A percentile compares a stretch with the other conserved stretches of the same genome.
phyloP scores from a whole-genome alignment of 1,284 basidiomycete genomes.

The Heterobasidion occidentale region DNA sequence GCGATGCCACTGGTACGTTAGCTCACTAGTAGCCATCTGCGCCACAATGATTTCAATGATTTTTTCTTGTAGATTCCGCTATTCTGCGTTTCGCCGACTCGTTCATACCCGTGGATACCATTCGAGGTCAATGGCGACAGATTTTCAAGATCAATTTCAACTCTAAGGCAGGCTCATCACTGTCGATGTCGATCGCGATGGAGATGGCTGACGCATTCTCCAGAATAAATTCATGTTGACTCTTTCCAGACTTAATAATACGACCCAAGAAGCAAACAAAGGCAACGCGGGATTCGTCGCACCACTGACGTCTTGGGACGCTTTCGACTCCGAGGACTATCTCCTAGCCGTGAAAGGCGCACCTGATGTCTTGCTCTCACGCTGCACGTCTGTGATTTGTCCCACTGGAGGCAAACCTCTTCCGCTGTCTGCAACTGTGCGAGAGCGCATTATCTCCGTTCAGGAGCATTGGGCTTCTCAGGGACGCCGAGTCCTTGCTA shows the following conservation, averaged over 20 bases:
- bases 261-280: not conserved
- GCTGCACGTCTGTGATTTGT: conserved; percentile 33
- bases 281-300: conserved; percentile 15
- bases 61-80: conserved; percentile 34
- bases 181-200: not conserved
- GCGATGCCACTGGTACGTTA: conserved; percentile 49
- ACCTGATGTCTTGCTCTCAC: conserved; percentile 47
- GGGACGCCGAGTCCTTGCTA: conserved; percentile 52
- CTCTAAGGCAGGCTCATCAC: conserved; percentile 29
- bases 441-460: conserved; percentile 25
- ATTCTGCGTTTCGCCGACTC: conserved; percentile 46
- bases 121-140: conserved; percentile 21
- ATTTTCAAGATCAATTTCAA: conserved; percentile 40
- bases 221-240: conserved; percentile 54
- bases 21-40: not conserved
- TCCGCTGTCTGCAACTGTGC: conserved; percentile 24
- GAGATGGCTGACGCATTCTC: not conserved
- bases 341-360: conserved; percentile 47
- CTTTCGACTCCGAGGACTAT: conserved; percentile 23
- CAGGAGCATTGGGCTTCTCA: conserved; percentile 46
- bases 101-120: conserved; percentile 19
- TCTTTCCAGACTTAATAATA: conserved; percentile 16
- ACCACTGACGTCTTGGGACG: conserved; percentile 24
- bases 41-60: not conserved
- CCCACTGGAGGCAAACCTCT: conserved; percentile 22